Evolutionary conservation across 2,329 filamentous ascomycete genomes (phyloP).

Genomic region (Dryadomyces sulphureus): DNA sequence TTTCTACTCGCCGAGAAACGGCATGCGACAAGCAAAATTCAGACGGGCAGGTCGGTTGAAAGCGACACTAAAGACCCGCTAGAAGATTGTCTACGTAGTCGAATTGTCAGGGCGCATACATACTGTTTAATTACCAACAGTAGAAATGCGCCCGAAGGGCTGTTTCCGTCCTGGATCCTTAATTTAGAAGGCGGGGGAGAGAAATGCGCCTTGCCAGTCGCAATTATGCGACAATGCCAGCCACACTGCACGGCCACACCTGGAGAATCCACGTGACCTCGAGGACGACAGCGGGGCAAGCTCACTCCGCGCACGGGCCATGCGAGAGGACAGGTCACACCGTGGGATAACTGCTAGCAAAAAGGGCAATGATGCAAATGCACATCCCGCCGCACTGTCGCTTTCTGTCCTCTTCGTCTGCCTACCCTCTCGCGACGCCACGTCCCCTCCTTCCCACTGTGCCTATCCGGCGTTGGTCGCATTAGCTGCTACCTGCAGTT

Average conservation of each 20-base stretch:
- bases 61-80: not conserved
- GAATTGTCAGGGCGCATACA: not conserved
- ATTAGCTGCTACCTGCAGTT: not conserved
- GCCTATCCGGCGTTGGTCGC: not conserved
- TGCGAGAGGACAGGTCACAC: slow-evolving; percentile 9
- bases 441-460: not conserved
- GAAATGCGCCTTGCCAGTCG: not conserved
- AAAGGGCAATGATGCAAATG: slow-evolving; percentile 8
- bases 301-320: slow-evolving; percentile 5
- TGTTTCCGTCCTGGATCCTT: not conserved
- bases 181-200: not conserved
- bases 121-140: not conserved
- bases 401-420: not conserved
- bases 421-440: not conserved
- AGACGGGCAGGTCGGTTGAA: not conserved
- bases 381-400: not conserved
- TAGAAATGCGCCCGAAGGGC: not conserved
- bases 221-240: not conserved
- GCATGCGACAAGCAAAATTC: not conserved
- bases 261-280: not conserved
- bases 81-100: not conserved
- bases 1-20: not conserved
- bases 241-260: not conserved
- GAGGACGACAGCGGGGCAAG: not conserved
- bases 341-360: not conserved